A percentile compares a stretch with the other conserved stretches of the same genome.
Conservation (phyloP, 768 basidiomycete species). For the Phylloporus sp. region DNA sequence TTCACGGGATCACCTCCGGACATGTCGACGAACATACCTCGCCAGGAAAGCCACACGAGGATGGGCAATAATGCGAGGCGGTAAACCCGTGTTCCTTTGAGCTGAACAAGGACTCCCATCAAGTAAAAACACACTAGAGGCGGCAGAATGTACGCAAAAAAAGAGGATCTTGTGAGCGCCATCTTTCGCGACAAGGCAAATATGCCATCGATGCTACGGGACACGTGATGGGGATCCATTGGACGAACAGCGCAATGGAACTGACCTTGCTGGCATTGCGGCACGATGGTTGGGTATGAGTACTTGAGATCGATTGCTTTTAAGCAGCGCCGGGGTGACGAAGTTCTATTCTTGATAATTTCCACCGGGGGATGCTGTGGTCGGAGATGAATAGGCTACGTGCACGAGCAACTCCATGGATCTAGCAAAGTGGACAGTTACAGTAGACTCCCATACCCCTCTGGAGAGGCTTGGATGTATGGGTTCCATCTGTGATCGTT, state of each 20-base stretch:
- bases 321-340: too few species aligned
- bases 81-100: constrained; percentile 35
- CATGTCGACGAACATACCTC: constrained; percentile 28
- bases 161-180: constrained; percentile 19
- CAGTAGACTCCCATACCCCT: too few species aligned
- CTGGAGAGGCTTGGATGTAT: too few species aligned
- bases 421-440: too few species aligned
- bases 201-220: not conserved
- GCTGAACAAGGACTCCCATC: constrained; percentile 48
- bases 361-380: too few species aligned
- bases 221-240: not conserved
- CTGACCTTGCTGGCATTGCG: constrained; percentile 5
- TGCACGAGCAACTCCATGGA: too few species aligned
- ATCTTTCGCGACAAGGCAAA: constrained; percentile 8
- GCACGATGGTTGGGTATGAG: too few species aligned
- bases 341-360: too few species aligned
- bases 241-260: not conserved
- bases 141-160: constrained; percentile 36
- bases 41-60: constrained; percentile 40
- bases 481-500: too few species aligned
- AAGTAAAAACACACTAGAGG: constrained; percentile 41
- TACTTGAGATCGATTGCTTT: too few species aligned
- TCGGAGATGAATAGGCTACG: too few species aligned
- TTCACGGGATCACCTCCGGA: constrained; percentile 11
- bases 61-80: constrained; percentile 48